phyloP scores from a whole-genome alignment of 2,329 filamentous ascomycete genomes.

The Trichoderma endophyticum region DNA sequence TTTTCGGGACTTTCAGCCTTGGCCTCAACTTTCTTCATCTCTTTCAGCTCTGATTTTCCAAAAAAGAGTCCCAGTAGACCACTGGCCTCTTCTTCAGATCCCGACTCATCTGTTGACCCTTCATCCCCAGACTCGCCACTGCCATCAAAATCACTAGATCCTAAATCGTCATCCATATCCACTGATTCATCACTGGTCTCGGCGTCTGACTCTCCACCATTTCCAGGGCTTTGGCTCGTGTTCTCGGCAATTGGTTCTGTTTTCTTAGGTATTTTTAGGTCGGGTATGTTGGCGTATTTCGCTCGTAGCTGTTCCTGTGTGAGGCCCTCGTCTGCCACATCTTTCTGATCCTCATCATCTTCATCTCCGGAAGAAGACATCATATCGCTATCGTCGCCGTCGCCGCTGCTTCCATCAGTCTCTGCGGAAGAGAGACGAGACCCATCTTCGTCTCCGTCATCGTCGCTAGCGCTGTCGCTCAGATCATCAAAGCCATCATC shows the following conservation, averaged over 20 bases:
- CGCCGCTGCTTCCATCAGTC: conserved; percentile 26
- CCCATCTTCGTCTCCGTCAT: conserved; percentile 35
- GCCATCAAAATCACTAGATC: conserved; percentile 50
- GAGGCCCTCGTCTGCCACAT: conserved; percentile 59
- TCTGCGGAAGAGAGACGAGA: conserved; percentile 35
- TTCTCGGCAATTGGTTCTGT: conserved; percentile 26
- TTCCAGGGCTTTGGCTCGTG: conserved; percentile 23
- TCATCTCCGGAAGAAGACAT: conserved; percentile 65
- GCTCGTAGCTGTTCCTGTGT: conserved; percentile 65
- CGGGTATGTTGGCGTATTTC: conserved; percentile 66
- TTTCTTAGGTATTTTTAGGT: conserved; percentile 35
- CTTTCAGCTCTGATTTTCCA: conserved; percentile 54
- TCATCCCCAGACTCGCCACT: conserved; percentile 42
- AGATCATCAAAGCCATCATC: conserved; percentile 45
- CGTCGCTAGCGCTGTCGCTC: conserved; percentile 45
- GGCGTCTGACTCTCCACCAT: conserved; percentile 28
- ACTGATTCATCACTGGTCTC: conserved; percentile 63
- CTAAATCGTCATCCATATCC: conserved; percentile 66
- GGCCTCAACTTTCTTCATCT: conserved; percentile 44
- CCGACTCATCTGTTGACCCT: conserved; percentile 39
- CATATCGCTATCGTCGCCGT: conserved; percentile 43
- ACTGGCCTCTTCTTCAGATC: conserved; percentile 42
- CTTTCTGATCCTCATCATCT: conserved; percentile 54
- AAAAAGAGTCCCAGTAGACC: conserved; percentile 58
- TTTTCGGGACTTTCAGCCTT: conserved; percentile 18